Evolutionary conservation across 108 stramenopile species (phyloP).

Genomic region (Skeletonema costatum): DNA sequence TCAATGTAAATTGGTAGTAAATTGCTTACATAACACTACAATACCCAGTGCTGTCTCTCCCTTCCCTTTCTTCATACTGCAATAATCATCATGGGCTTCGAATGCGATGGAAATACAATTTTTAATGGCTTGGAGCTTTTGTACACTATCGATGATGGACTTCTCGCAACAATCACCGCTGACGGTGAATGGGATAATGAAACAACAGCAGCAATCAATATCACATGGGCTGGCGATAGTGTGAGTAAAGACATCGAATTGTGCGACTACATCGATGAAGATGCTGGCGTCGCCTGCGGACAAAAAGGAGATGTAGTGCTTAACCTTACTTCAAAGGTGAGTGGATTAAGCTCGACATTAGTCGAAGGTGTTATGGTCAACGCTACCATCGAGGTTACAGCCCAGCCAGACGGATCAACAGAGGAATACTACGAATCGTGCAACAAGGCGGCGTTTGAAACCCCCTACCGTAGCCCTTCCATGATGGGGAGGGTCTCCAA

Average conservation of each 20-base stretch:
- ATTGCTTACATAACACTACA: no score
- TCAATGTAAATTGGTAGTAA: no score
- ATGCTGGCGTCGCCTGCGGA: not conserved
- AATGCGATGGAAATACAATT: not conserved
- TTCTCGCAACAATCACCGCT: not conserved
- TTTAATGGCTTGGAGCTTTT: not conserved
- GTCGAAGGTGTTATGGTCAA: no score
- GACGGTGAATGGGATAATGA: not conserved
- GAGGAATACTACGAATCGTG: not conserved
- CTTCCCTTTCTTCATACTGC: no score
- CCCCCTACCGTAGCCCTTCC: not conserved
- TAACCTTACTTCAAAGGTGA: not conserved
- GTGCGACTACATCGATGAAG: not conserved
- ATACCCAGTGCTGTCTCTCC: no score
- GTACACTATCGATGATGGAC: not conserved
- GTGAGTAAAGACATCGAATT: not conserved
- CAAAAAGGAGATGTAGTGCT: not conserved
- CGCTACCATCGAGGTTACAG: not conserved
- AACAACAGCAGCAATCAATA: not conserved
- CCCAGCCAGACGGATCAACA: no score
- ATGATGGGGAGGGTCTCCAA: not conserved
- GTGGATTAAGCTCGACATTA: not conserved
- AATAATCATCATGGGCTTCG: no score
- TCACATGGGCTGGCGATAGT: not conserved
- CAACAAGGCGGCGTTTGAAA: not conserved